A percentile compares a stretch with the other conserved stretches of the same genome.
Evolutionary conservation across 306 rosid genomes (phyloP).

Genomic region (Vigna nakashimae): DNA sequence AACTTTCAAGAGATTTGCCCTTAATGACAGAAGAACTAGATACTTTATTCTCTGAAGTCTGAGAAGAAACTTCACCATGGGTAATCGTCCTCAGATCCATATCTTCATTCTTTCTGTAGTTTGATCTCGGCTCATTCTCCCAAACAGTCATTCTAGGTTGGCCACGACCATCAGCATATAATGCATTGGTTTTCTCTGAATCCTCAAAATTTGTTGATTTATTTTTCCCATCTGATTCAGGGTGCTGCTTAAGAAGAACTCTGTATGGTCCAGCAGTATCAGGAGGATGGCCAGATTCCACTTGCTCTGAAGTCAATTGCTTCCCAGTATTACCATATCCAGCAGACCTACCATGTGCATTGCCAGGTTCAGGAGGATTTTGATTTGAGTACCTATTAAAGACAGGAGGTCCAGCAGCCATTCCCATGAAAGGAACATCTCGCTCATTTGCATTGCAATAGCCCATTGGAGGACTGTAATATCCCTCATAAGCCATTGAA

Average conservation of each 20-base stretch:
- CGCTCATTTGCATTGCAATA: conserved; percentile 80
- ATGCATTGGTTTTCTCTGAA: conserved; percentile 45
- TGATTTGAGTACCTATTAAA: conserved; percentile 70
- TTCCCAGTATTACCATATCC: conserved; percentile 64
- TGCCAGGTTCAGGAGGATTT: conserved; percentile 64
- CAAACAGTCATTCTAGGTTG: conserved; percentile 51
- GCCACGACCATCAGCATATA: conserved; percentile 51
- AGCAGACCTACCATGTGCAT: conserved; percentile 67
- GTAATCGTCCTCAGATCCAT: conserved; percentile 55
- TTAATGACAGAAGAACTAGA: conserved; percentile 52
- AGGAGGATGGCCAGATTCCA: conserved; percentile 65
- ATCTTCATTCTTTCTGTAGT: conserved; percentile 55
- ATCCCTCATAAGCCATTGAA: conserved; percentile 79
- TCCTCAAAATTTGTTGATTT: conserved; percentile 67
- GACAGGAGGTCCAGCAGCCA: conserved; percentile 67
- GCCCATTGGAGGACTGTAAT: conserved; percentile 76
- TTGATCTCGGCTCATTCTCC: conserved; percentile 71
- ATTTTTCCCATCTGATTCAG: conserved; percentile 62
- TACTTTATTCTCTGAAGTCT: conserved; percentile 56
- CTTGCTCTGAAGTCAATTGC: conserved; percentile 56
- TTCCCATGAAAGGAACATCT: conserved; percentile 78
- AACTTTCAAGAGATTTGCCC: conserved; percentile 52
- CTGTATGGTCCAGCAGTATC: conserved; percentile 79
- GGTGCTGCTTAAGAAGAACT: conserved; percentile 84
- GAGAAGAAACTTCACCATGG: conserved; percentile 53